Evolutionary conservation across 768 basidiomycete species (phyloP).

Genomic region (Favolaschia claudopus): DNA sequence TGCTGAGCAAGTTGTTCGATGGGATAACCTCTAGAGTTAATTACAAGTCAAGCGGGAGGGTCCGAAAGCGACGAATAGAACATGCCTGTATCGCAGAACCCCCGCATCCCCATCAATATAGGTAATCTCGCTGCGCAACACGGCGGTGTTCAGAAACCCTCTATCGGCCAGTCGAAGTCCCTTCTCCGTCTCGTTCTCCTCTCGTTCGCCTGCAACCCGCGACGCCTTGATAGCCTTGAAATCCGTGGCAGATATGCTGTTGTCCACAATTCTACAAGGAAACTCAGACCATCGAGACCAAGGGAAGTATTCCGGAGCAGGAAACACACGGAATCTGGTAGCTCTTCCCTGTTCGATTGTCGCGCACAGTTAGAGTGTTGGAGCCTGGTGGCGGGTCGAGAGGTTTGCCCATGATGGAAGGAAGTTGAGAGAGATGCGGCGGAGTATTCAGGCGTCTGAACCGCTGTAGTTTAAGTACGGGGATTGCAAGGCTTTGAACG

Average conservation of each 20-base stretch:
- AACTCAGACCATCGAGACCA: slow-evolving; percentile 1
- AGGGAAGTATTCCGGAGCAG: slow-evolving; percentile 15
- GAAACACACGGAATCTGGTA: slow-evolving; percentile 72
- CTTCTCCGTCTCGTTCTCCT: slow-evolving; percentile 85
- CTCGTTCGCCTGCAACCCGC: slow-evolving; percentile 62
- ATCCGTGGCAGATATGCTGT: slow-evolving; percentile 79
- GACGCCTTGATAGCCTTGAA: slow-evolving; percentile 81
- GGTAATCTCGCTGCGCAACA: slow-evolving; percentile 82
- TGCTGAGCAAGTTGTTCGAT: slow-evolving; percentile 89
- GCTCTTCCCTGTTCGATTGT: slow-evolving; percentile 86
- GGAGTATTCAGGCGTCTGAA: too few species aligned
- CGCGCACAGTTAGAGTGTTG: slow-evolving; percentile 69
- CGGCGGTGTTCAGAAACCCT: slow-evolving; percentile 86
- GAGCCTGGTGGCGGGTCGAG: slow-evolving; percentile 14
- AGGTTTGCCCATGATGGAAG: slow-evolving; percentile 24
- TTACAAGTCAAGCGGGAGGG: background rate
- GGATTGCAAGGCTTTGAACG: too few species aligned
- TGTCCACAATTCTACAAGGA: slow-evolving; percentile 72
- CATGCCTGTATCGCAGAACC: slow-evolving; percentile 78
- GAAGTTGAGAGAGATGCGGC: background rate
- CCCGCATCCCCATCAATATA: slow-evolving; percentile 92
- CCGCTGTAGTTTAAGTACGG: background rate
- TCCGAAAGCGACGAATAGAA: background rate
- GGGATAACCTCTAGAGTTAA: slow-evolving; percentile 75
- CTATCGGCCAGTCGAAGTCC: slow-evolving; percentile 82